Percentiles rank a stretch among this genome's conserved stretches.
Evolutionary conservation across 1,139 yeast species (phyloP).

Genomic region (Blastobotrys apis): DNA sequence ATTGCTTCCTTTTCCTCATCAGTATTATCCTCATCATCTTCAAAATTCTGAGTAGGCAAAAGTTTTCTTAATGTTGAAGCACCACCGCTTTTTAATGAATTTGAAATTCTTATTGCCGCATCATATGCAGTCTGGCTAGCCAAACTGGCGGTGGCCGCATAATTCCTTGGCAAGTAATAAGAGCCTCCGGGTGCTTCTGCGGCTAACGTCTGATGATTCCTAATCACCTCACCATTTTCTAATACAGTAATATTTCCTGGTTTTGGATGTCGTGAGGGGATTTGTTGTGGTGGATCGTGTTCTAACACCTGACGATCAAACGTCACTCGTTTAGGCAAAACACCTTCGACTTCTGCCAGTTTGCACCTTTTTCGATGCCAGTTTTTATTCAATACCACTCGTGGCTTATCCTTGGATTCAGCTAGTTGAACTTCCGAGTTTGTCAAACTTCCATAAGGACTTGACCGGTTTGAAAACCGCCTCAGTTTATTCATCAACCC

Average conservation of each 20-base stretch:
- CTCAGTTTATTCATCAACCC: constrained; percentile 22
- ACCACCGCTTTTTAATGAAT: constrained; percentile 21
- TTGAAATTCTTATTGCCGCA: constrained; percentile 33
- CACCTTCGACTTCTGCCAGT: constrained; percentile 39
- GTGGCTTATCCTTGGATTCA: constrained; percentile 8
- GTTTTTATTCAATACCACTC: constrained; percentile 48
- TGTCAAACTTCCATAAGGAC: too few species aligned
- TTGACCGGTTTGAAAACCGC: constrained; percentile 24
- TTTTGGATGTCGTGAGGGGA: constrained; percentile 81
- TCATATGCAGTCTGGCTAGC: constrained; percentile 34
- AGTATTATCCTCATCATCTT: constrained; percentile 31
- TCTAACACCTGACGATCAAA: constrained; percentile 68
- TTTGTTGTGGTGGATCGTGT: constrained; percentile 90
- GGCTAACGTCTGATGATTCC: constrained; percentile 13
- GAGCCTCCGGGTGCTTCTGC: constrained; percentile 12
- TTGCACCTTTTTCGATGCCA: constrained; percentile 40
- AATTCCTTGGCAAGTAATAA: constrained; percentile 24
- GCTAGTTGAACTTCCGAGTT: too few species aligned
- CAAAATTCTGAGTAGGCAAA: constrained; percentile 6
- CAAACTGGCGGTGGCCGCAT: constrained; percentile 24
- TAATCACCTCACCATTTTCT: constrained; percentile 32
- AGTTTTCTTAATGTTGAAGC: constrained; percentile 12
- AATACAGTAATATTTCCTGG: constrained; percentile 69
- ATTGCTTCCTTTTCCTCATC: constrained; percentile 23
- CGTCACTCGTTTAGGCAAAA: constrained; percentile 44